These are phyloP conservation scores for Candida pseudoviswanathii DNA, from an alignment of 1,139 yeast species.

Conservation along the genomic window DNA sequence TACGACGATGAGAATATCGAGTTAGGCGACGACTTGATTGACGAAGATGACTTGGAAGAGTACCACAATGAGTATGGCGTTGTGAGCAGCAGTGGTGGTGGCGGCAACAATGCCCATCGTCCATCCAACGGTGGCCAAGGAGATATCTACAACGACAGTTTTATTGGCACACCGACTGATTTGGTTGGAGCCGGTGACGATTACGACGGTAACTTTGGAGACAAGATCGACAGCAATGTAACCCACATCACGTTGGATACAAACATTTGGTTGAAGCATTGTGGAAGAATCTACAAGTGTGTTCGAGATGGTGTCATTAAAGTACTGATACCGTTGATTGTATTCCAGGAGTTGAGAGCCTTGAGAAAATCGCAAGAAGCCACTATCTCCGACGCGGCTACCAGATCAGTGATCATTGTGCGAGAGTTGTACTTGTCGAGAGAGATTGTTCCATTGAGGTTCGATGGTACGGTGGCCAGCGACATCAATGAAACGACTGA, in stretches of 20 bases:
- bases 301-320: slow-evolving; percentile 61
- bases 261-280: slow-evolving; percentile 79
- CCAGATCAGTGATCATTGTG: slow-evolving; percentile 73
- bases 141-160: slow-evolving; percentile 29
- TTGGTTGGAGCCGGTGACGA: slow-evolving; percentile 14
- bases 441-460: slow-evolving; percentile 51
- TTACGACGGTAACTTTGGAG: slow-evolving; percentile 47
- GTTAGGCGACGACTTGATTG: slow-evolving; percentile 21
- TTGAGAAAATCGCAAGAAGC: slow-evolving; percentile 73
- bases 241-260: slow-evolving; percentile 74
- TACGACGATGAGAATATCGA: slow-evolving; percentile 19
- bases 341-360: slow-evolving; percentile 78
- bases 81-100: not conserved
- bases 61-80: slow-evolving; percentile 12
- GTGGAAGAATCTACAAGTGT: slow-evolving; percentile 74
- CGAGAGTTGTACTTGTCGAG: slow-evolving; percentile 65
- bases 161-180: slow-evolving; percentile 26
- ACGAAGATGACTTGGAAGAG: slow-evolving; percentile 25
- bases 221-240: slow-evolving; percentile 53
- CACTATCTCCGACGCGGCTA: slow-evolving; percentile 78
- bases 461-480: slow-evolving; percentile 58
- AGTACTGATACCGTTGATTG: slow-evolving; percentile 67
- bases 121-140: slow-evolving; percentile 15
- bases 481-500: slow-evolving; percentile 59
- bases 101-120: slow-evolving; percentile 17